Percentiles rank a stretch among this genome's conserved stretches.
Conservation (phyloP, 169 alveolate genomes). For the Eimeria zaria region DNA sequence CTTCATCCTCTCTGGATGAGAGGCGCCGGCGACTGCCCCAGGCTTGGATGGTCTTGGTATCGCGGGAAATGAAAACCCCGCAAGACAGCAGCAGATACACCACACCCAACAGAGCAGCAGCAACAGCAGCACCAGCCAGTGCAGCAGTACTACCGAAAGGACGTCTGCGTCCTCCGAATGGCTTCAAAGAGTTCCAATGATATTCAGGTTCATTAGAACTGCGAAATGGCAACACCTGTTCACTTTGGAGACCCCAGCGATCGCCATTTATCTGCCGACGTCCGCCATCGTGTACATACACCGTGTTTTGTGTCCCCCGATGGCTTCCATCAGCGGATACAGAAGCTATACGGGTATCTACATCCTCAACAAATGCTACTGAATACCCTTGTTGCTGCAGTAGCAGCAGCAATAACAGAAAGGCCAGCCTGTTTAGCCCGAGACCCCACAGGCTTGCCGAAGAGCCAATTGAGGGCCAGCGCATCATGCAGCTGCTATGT, state of each 20-base stretch:
- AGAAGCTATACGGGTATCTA: neutral
- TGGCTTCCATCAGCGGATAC: neutral
- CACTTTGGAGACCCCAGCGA: neutral
- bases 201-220: neutral
- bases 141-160: neutral
- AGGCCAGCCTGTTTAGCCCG: neutral
- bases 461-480: neutral
- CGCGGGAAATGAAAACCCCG: neutral
- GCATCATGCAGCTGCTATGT: neutral
- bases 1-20: neutral
- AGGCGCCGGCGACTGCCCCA: neutral
- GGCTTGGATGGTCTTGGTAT: neutral
- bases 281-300: neutral
- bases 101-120: neutral
- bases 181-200: neutral
- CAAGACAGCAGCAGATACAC: slow-evolving; percentile 2
- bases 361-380: neutral
- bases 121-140: neutral
- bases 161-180: neutral
- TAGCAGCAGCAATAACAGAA: neutral
- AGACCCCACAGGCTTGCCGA: neutral
- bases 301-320: neutral
- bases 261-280: neutral
- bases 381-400: neutral
- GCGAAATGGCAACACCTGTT: neutral